A percentile compares a stretch with the other conserved stretches of the same genome.
phyloP scores from a whole-genome alignment of 805 yeast species.

The Candida nanaspora region DNA sequence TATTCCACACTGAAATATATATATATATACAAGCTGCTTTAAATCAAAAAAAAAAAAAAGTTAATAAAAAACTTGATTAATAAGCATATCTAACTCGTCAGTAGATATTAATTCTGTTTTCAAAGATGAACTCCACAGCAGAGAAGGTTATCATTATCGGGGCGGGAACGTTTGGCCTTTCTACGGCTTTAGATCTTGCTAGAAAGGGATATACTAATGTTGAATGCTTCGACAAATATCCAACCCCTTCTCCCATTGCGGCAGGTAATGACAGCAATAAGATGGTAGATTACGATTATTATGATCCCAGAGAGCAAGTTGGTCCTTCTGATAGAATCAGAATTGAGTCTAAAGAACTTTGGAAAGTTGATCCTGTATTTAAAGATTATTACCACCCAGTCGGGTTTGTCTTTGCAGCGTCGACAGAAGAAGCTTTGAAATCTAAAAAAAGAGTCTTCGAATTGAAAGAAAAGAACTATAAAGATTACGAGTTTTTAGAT shows the following conservation, averaged over 20 bases:
- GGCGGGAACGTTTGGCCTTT: conserved; percentile 38
- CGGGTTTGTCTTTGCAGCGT: conserved; percentile 24
- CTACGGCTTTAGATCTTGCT: conserved; percentile 31
- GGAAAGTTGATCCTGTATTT: conserved; percentile 26
- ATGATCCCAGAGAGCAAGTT: conserved; percentile 15
- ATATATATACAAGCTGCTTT: too few species aligned
- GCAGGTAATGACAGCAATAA: conserved; percentile 38
- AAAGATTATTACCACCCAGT: conserved; percentile 25
- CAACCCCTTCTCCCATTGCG: conserved; percentile 29
- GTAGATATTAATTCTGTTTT: too few species aligned
- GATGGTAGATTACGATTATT: conserved; percentile 17
- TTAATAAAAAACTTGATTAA: too few species aligned
- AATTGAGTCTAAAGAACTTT: conserved; percentile 25
- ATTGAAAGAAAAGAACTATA: background rate
- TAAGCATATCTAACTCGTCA: too few species aligned
- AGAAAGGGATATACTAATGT: conserved; percentile 26
- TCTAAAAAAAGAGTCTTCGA: conserved; percentile 4
- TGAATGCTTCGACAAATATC: conserved; percentile 24
- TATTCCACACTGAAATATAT: too few species aligned
- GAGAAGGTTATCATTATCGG: conserved; percentile 27
- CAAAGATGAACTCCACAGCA: background rate
- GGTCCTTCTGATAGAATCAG: conserved; percentile 21
- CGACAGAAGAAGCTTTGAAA: conserved; percentile 10
- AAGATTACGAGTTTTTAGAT: conserved; percentile 6
- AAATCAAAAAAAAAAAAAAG: too few species aligned